phyloP scores from a whole-genome alignment of 805 yeast genomes.

The Wickerhamiella shivajii region DNA sequence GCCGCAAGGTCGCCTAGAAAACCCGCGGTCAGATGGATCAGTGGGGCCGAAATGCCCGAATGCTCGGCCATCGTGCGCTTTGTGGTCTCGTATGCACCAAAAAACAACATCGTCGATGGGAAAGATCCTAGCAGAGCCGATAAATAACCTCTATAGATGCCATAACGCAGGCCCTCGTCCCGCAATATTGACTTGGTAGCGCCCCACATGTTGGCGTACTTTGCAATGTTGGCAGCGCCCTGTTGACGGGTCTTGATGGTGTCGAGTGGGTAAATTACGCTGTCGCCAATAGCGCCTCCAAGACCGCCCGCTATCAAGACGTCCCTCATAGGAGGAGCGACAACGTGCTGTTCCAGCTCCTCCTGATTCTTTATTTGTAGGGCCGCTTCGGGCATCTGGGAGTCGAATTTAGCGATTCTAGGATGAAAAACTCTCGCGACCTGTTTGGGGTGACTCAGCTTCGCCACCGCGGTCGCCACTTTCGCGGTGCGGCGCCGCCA shows the following conservation, averaged over 20 bases:
- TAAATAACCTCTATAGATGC: conserved; percentile 80
- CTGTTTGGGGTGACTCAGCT: too few relatives aligned
- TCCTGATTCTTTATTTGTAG: not conserved
- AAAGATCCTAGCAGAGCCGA: conserved; percentile 82
- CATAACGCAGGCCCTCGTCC: conserved; percentile 75
- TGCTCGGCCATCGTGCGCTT: conserved; percentile 58
- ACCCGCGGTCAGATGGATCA: conserved; percentile 72
- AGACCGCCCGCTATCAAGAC: conserved; percentile 75
- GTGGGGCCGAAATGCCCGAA: conserved; percentile 55
- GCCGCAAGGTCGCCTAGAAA: conserved; percentile 87
- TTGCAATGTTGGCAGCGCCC: conserved; percentile 58
- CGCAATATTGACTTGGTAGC: conserved; percentile 63
- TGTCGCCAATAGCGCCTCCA: conserved; percentile 89
- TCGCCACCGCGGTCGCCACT: too few relatives aligned
- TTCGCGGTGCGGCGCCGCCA: too few relatives aligned
- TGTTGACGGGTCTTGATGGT: conserved; percentile 96
- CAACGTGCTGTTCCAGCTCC: not conserved
- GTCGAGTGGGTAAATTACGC: conserved; percentile 88
- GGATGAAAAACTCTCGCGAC: too few relatives aligned
- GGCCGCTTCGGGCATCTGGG: too few relatives aligned
- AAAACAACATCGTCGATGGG: conserved; percentile 90
- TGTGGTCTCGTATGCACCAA: conserved; percentile 73
- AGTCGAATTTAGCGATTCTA: too few relatives aligned
- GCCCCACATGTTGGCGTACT: conserved; percentile 59
- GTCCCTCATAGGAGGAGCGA: conserved; percentile 16